Evolutionary conservation across 257 asterid species (phyloP).

Genomic region (Ophiorrhiza pumila): DNA sequence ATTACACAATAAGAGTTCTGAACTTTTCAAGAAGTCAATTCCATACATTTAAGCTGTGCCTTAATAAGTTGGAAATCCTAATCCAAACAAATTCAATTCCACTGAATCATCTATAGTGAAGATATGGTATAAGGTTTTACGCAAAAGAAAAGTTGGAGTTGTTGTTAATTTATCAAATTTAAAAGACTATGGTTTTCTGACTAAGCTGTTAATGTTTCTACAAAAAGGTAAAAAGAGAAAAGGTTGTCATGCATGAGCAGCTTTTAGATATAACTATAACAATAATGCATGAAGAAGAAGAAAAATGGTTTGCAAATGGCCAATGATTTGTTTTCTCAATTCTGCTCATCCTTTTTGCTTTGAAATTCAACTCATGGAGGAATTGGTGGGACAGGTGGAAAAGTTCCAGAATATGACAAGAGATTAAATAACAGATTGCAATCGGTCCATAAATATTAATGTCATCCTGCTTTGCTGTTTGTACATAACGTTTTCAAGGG

Average conservation of each 20-base stretch:
- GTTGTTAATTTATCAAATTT: neutral
- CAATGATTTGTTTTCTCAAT: neutral
- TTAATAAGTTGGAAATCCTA: neutral
- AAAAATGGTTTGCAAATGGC: no score
- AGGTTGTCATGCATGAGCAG: no score
- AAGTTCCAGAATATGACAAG: constrained; percentile 5
- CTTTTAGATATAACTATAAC: no score
- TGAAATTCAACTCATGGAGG: neutral
- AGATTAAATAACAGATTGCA: neutral
- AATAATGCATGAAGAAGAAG: no score
- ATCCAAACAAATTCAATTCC: neutral
- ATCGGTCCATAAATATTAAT: neutral
- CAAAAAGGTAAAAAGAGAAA: no score
- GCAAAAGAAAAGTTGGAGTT: neutral
- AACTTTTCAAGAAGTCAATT: neutral
- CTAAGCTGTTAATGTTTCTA: neutral
- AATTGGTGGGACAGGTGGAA: constrained; percentile 11
- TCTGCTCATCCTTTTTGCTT: neutral
- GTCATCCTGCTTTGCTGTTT: neutral
- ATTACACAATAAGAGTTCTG: neutral
- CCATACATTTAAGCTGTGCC: no score
- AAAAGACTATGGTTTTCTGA: no score
- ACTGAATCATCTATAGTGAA: neutral
- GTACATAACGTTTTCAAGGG: neutral
- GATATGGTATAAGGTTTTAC: neutral